phyloP scores from a whole-genome alignment of 208 protist genomes.

The Wallacemonas rigidus region DNA sequence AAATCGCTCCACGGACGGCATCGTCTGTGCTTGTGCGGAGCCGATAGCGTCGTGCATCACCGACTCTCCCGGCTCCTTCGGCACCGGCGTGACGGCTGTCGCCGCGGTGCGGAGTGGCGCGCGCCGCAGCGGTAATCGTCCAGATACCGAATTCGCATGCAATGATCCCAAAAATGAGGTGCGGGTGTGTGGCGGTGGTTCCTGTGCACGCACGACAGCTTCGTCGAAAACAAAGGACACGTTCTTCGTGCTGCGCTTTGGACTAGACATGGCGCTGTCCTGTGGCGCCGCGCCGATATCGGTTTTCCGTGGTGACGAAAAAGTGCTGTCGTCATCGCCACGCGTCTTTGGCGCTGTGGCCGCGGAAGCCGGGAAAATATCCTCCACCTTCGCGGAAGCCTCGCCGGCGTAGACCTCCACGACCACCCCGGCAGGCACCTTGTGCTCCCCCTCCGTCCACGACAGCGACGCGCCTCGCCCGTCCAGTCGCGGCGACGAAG shows the following conservation, averaged over 20 bases:
- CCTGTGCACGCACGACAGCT: slow-evolving; percentile 13
- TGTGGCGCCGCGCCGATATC: background rate
- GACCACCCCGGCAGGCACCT: slow-evolving; percentile 9
- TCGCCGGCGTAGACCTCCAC: slow-evolving; percentile 8
- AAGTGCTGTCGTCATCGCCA: too few species aligned
- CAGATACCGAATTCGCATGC: background rate
- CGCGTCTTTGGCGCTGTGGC: too few species aligned
- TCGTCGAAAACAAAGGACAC: slow-evolving; percentile 12
- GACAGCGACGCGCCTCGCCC: background rate
- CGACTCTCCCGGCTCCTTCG: too few species aligned
- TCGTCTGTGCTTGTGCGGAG: background rate
- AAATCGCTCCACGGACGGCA: background rate
- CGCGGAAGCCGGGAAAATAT: background rate
- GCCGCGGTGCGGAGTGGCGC: too few species aligned
- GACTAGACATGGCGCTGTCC: background rate
- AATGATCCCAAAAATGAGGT: too few species aligned
- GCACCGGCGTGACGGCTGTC: too few species aligned
- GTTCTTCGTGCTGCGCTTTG: slow-evolving; percentile 9
- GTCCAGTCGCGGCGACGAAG: too few species aligned
- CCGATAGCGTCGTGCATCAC: background rate
- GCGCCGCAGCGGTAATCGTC: background rate
- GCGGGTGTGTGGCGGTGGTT: background rate
- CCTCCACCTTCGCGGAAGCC: too few species aligned
- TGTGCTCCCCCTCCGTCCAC: background rate
- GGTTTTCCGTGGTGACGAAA: too few species aligned